Evolutionary conservation across 2,329 filamentous ascomycete species (phyloP).

Genomic region (Dothistroma pini): DNA sequence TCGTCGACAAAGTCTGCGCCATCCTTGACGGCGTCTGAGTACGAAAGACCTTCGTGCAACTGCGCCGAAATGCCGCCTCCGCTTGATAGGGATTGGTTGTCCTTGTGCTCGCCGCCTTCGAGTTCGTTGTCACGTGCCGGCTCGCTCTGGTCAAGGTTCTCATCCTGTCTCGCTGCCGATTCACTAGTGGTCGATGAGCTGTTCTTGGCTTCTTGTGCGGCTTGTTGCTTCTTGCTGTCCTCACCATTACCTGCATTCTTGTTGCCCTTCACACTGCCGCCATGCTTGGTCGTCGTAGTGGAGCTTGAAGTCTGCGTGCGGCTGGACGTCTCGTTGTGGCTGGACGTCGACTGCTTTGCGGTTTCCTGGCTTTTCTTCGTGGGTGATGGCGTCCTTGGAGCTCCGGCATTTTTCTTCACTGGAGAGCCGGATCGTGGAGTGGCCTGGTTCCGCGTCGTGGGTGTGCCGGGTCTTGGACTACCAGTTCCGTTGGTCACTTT

Average conservation of each 20-base stretch:
- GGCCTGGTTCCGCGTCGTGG: neutral
- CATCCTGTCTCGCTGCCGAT: conserved; percentile 5
- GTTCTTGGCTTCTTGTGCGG: neutral
- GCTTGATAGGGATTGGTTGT: conserved; percentile 2
- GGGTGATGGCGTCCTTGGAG: neutral
- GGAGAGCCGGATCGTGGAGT: neutral
- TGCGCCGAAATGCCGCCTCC: neutral
- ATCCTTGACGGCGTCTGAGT: conserved; percentile 1
- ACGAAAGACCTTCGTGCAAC: neutral
- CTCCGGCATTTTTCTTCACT: neutral
- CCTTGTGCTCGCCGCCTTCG: conserved; percentile 3
- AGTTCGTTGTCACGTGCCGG: conserved; percentile 15
- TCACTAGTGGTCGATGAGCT: conserved; percentile 4
- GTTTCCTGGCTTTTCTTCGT: neutral
- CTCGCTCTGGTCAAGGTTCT: conserved; percentile 1
- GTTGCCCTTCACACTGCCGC: neutral
- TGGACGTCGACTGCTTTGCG: neutral
- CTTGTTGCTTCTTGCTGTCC: neutral
- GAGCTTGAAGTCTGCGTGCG: neutral
- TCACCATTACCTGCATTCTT: neutral
- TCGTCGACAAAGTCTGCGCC: neutral
- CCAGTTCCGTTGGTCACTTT: conserved; percentile 11
- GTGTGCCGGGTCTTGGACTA: neutral
- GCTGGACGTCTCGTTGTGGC: neutral
- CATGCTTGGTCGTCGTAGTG: neutral